Base-by-base conservation (phyloP, 176 grass and related monocot species). In the Raddia distichophylla region DNA sequence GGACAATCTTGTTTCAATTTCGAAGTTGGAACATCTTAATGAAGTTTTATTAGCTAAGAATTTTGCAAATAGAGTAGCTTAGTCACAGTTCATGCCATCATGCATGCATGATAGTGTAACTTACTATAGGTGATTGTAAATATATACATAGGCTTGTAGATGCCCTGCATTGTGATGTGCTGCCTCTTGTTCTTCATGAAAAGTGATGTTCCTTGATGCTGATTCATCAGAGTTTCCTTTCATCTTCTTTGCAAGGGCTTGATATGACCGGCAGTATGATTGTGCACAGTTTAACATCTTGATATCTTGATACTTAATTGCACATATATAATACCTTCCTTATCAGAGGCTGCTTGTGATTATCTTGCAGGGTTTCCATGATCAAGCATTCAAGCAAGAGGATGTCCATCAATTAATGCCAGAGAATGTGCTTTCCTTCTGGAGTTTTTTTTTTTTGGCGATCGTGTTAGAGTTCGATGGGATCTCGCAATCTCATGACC, bases 121-220 rank as follows among this genome's bases (percentile, higher is more conserved):
- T 12, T 72, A 52, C 48, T 76, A 71, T 76, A 85, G 64, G 48
- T 65, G 77, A 71, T 72, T 72, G 87, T 82, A 81, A 71, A 85
- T 85, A 85, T n/a, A n/a, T 45, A 57, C 61, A 15, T 75, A 76
- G 72, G 53, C 64, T 9, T 85, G 49, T 57, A 70, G 82, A 48
- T 11, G 22, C 47, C 80, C 63, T 76, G 80, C 15, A 76, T 76
- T 71, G 56, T 65, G 78, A 72, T 76, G 40, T 70, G 22, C 11
- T 56, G 70, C 71, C 59, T 71, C 77, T 89, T 67, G 37, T n/a
- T n/a, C n/a, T n/a, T n/a, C n/a, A n/a, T n/a, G n/a, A n/a, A n/a
- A n/a, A n/a, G n/a, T n/a, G n/a, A n/a, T n/a, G n/a, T n/a, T n/a
- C 32, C 48, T 48, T 47, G 17, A 55, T 46, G 67, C 69, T 71